These are phyloP conservation scores for Emericellopsis atlantica DNA, from an alignment of 2,329 filamentous ascomycete genomes.

Conservation along the genomic window DNA sequence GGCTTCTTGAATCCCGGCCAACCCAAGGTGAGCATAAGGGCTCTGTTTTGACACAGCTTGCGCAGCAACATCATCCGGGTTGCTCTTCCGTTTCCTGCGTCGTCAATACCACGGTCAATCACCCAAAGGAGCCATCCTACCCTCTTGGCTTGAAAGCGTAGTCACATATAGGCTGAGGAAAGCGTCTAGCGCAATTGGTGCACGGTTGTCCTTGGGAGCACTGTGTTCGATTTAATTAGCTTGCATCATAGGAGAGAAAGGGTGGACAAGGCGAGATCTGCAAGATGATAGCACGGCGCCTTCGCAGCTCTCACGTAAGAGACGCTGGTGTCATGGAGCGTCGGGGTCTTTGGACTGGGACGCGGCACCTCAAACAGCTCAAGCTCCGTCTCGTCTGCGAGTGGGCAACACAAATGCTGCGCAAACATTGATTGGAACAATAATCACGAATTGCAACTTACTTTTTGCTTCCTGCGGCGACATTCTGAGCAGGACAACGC, in stretches of 20 bases:
- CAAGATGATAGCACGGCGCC: neutral
- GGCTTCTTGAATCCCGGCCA: conserved; percentile 18
- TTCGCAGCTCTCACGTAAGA: neutral
- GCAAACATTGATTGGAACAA: neutral
- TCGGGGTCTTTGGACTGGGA: no score
- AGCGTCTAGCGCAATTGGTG: conserved; percentile 38
- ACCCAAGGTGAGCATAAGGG: conserved; percentile 22
- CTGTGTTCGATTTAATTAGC: conserved; percentile 12
- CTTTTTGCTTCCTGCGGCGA: conserved; percentile 38
- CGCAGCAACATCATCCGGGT: conserved; percentile 4
- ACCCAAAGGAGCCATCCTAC: conserved; percentile 3
- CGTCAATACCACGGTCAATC: neutral
- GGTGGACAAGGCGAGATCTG: neutral
- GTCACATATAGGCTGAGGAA: conserved; percentile 36
- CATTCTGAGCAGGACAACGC: conserved; percentile 37
- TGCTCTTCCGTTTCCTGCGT: neutral
- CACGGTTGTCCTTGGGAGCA: conserved; percentile 42
- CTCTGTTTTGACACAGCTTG: conserved; percentile 10
- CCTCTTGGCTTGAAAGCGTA: conserved; percentile 20
- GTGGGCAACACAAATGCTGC: neutral
- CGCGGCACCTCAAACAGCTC: neutral
- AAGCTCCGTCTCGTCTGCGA: no score
- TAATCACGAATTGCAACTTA: conserved; percentile 7
- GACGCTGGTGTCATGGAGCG: no score
- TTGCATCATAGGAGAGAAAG: neutral